Evolutionary conservation across 139 green algal genomes (phyloP).

Genomic region (Asterochloris sp.): DNA sequence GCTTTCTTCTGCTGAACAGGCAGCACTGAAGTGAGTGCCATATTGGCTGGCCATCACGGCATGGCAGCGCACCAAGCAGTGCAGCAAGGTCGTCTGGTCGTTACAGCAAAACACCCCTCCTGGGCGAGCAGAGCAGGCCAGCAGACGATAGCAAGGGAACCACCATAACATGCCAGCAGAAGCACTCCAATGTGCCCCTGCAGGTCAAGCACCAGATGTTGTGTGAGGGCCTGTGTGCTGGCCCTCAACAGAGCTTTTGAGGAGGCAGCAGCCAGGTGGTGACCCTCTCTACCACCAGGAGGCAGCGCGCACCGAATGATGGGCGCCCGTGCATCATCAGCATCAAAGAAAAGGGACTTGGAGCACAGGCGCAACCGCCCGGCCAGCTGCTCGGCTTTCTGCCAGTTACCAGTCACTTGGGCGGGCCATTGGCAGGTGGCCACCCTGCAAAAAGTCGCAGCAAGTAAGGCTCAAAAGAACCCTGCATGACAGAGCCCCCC

Average conservation of each 20-base stretch:
- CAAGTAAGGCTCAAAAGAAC: background rate
- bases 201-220: background rate
- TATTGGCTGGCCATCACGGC: background rate
- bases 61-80: too few relatives aligned
- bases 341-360: conserved; percentile 82
- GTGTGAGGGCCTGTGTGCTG: background rate
- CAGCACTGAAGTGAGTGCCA: background rate
- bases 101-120: too few relatives aligned
- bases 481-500: too few relatives aligned
- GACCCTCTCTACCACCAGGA: background rate
- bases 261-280: background rate
- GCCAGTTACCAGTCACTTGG: conserved; percentile 59
- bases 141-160: too few relatives aligned
- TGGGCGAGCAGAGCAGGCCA: too few relatives aligned
- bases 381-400: conserved; percentile 38
- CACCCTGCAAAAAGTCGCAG: background rate
- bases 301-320: conserved; percentile 57
- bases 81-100: too few relatives aligned
- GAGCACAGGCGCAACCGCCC: conserved; percentile 81
- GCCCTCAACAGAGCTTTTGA: background rate
- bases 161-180: background rate
- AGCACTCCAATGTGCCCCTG: background rate
- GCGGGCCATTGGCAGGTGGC: conserved; percentile 43
- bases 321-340: conserved; percentile 75
- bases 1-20: background rate